phyloP scores from a whole-genome alignment of 148 eudicot genomes.

The Talinum fruticosum region DNA sequence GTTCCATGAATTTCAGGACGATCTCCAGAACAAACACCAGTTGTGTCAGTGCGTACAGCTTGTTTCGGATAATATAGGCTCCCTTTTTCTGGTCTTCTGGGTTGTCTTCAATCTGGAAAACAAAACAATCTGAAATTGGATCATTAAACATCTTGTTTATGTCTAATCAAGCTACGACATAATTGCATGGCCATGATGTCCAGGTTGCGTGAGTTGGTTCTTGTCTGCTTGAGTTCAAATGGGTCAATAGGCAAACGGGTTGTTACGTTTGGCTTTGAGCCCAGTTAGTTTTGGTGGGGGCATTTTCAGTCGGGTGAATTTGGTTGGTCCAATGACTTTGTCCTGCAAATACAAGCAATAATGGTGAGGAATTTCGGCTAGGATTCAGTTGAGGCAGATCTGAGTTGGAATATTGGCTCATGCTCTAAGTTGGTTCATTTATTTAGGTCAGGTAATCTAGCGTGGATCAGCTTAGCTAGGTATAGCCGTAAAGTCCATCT shows the following conservation, averaged over 20 bases:
- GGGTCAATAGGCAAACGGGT: neutral
- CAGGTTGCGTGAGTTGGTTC: neutral
- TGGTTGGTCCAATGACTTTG: too few relatives aligned
- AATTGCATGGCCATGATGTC: neutral
- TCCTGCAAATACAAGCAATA: too few relatives aligned
- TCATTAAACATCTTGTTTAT: conserved; percentile 1
- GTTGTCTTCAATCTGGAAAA: neutral
- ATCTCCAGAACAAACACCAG: neutral
- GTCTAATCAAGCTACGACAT: neutral
- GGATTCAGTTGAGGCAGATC: too few relatives aligned
- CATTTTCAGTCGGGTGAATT: too few relatives aligned
- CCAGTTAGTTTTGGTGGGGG: neutral
- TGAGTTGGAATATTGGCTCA: too few relatives aligned
- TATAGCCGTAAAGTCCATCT: too few relatives aligned
- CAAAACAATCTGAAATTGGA: neutral
- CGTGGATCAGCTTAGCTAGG: too few relatives aligned
- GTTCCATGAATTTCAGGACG: neutral
- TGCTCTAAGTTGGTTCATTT: too few relatives aligned
- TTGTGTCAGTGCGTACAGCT: neutral
- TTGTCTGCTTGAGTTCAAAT: neutral
- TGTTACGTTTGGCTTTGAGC: neutral
- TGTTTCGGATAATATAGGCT: neutral
- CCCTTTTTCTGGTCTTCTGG: neutral
- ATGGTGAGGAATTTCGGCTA: too few relatives aligned
- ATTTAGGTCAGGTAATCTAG: too few relatives aligned